Evolutionary conservation across 2,329 filamentous ascomycete species (phyloP).

Genomic region (Aspergillus piperis): DNA sequence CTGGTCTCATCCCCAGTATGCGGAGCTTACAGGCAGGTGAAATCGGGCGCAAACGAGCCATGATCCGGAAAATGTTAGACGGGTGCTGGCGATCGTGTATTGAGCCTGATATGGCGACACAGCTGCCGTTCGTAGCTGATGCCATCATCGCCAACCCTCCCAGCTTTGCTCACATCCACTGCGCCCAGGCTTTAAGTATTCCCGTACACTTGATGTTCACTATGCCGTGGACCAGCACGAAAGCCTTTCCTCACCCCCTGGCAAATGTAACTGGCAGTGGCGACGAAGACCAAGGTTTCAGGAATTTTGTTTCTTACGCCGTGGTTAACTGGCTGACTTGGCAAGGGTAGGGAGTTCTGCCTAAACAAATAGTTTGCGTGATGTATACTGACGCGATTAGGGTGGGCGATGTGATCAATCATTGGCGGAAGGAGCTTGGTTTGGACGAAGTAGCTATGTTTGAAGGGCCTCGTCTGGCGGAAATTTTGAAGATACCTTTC

Average conservation of each 20-base stretch:
- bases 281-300: background rate
- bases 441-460: background rate
- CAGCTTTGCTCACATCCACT: conserved; percentile 41
- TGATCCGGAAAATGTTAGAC: conserved; percentile 70
- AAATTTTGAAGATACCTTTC: background rate
- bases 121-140: conserved; percentile 36
- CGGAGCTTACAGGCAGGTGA: background rate
- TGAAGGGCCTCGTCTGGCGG: background rate
- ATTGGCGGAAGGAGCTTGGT: background rate
- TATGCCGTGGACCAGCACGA: background rate
- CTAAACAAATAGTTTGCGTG: no score
- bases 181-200: conserved; percentile 37
- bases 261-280: background rate
- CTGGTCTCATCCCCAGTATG: background rate
- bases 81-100: conserved; percentile 76
- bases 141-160: conserved; percentile 44
- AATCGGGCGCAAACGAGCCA: conserved; percentile 1
- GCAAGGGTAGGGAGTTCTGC: background rate
- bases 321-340: conserved; percentile 4
- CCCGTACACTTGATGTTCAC: conserved; percentile 32
- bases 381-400: background rate
- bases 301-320: background rate
- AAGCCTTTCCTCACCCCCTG: conserved; percentile 4
- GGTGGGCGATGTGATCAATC: conserved; percentile 3
- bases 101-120: conserved; percentile 60